phyloP scores from a whole-genome alignment of 1,139 yeast genomes.

The Hemisphaericaspora subhashii region DNA sequence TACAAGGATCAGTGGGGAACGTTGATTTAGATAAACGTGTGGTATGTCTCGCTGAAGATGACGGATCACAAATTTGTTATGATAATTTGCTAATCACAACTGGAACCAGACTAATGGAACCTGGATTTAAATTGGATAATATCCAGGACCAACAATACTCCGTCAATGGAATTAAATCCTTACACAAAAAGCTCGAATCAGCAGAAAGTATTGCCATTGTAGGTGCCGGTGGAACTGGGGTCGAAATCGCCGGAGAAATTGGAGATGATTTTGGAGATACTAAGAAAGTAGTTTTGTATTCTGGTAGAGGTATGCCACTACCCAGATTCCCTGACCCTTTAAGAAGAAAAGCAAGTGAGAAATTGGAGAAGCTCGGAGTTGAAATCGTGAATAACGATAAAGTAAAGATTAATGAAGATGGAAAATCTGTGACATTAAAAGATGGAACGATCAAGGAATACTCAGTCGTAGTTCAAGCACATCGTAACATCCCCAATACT shows the following conservation, averaged over 20 bases:
- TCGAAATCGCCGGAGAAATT: constrained; percentile 39
- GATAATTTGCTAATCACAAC: constrained; percentile 35
- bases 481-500: constrained; percentile 26
- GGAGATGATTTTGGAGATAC: constrained; percentile 19
- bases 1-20: constrained; percentile 23
- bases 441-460: constrained; percentile 19
- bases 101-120: constrained; percentile 25
- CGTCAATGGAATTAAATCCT: constrained; percentile 16
- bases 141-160: constrained; percentile 15
- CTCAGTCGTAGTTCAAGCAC: constrained; percentile 30
- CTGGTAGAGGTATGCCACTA: constrained; percentile 30
- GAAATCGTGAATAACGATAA: constrained; percentile 24
- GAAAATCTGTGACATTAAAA: constrained; percentile 12
- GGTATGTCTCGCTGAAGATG: constrained; percentile 10
- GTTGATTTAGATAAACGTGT: constrained; percentile 23
- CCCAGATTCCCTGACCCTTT: constrained; percentile 15
- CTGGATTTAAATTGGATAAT: constrained; percentile 29
- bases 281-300: constrained; percentile 26
- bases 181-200: constrained; percentile 17
- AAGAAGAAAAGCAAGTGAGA: constrained; percentile 17
- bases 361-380: constrained; percentile 26
- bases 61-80: constrained; percentile 18
- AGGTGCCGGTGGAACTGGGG: constrained; percentile 48
- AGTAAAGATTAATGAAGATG: constrained; percentile 9
- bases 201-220: constrained; percentile 31